Base-by-base conservation (phyloP, 306 rosid genomes). In the Dalbergia oliveri region DNA sequence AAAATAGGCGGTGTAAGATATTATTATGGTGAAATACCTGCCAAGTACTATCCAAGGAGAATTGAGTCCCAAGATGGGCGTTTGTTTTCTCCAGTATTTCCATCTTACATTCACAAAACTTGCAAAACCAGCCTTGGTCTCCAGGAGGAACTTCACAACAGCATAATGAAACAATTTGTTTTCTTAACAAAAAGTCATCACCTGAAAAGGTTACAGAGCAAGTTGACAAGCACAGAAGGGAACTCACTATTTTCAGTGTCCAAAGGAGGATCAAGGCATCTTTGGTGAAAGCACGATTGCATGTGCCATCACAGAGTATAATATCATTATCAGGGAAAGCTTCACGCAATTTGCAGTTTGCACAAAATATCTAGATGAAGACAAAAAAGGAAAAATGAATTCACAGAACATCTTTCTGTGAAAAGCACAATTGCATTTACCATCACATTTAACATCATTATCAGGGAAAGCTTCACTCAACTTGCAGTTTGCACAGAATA, bases 51-150 rank as follows among this genome's bases (percentile, higher is more conserved):
- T 87, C 85, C 86, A 82, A 71, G 76, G 97, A 83, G 88, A 92
- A 89, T 50, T 80, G 86, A 35, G 97, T 90, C 73, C 97, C 97
- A 67, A 94, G 90, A 90, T 92, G 97, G 21, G 97, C 98, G 82
- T 94, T 94, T 57, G 92, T 86, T 74, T 85, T 81, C 69, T 94
- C 98, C 4, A 94, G 83, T 83, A 94, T 94, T 79, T 91, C 92
- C 87, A 90, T 89, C 88, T 90, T 94, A 82, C 97, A 94, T 69
- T 92, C 98, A 43, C 98, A 94, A 85, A 72, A 89, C 86, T 91
- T 88, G 87, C 98, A 92, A 87, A 92, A 92, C 98, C 98, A 94
- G 51, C 97, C 97, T 83, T 94, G 97, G 59, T 92, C 98, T 82
- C 87, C 98, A 16, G 97, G 97, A 79, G 97, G 98, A 87, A 94